phyloP scores from a whole-genome alignment of 805 yeast species.

The Nakazawaea wickerhamii region DNA sequence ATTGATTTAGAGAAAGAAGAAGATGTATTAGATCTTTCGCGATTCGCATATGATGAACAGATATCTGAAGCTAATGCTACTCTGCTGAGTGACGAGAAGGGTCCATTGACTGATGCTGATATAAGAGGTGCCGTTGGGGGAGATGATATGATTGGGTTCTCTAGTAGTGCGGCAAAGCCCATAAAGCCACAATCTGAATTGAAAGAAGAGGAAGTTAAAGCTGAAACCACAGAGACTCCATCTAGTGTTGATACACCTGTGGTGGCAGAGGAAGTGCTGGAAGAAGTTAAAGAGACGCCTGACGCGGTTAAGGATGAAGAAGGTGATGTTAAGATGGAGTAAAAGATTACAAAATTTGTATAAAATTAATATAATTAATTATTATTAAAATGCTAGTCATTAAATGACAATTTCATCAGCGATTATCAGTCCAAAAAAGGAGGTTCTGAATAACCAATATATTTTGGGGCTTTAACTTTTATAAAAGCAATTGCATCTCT shows the following conservation, averaged over 20 bases:
- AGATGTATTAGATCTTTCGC: constrained; percentile 35
- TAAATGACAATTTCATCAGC: neutral
- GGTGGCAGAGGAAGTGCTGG: constrained; percentile 22
- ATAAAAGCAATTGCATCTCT: constrained; percentile 57
- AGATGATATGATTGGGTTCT: constrained; percentile 24
- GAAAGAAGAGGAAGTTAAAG: constrained; percentile 13
- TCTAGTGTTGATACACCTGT: constrained; percentile 13
- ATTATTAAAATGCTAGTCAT: no score
- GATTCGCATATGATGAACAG: constrained; percentile 26
- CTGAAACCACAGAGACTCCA: neutral
- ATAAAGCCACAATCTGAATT: neutral
- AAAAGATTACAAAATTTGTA: no score
- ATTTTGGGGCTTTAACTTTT: constrained; percentile 30
- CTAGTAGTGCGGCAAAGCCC: constrained; percentile 27
- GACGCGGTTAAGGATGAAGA: constrained; percentile 15
- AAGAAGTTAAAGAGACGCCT: neutral
- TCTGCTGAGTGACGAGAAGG: constrained; percentile 13
- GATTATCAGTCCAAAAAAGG: neutral
- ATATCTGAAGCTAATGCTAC: constrained; percentile 13
- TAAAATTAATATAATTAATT: no score
- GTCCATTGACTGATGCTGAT: constrained; percentile 32
- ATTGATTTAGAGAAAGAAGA: constrained; percentile 19
- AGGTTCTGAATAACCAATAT: neutral
- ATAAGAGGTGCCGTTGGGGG: constrained; percentile 39
- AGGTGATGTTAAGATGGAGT: constrained; percentile 17